These are phyloP conservation scores for Acer yangbiense DNA, from an alignment of 345 rosid species.

Conservation along the genomic window DNA sequence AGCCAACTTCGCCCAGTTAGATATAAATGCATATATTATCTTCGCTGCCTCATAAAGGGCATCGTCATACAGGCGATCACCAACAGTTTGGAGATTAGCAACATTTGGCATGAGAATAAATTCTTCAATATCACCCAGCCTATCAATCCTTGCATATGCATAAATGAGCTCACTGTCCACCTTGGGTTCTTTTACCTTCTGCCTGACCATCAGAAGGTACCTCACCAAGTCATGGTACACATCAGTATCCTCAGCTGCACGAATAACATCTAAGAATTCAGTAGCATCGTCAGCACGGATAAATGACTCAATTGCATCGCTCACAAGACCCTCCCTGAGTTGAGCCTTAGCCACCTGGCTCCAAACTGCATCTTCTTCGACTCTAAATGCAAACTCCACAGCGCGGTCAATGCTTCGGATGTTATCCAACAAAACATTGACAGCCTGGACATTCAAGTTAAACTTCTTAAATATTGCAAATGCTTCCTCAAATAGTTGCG, in stretches of 20 bases:
- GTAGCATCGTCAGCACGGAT: constrained; percentile 94
- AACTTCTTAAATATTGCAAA: constrained; percentile 85
- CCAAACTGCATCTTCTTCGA: constrained; percentile 98
- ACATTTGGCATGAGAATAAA: constrained; percentile 98
- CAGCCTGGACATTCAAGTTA: constrained; percentile 78
- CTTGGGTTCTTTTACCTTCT: constrained; percentile 92
- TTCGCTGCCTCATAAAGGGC: constrained; percentile 93
- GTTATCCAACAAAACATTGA: constrained; percentile 67
- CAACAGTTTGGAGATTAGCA: constrained; percentile 92
- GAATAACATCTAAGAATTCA: constrained; percentile 76
- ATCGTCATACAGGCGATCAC: constrained; percentile 92
- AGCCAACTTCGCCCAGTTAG: constrained; percentile 99
- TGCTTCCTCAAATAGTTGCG: constrained; percentile 84
- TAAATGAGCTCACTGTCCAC: constrained; percentile 94
- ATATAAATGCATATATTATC: constrained; percentile 87
- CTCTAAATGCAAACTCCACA: constrained; percentile 95
- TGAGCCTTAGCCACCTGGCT: constrained; percentile 97
- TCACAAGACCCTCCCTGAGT: constrained; percentile 90
- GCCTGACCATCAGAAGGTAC: constrained; percentile 97
- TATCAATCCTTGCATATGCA: constrained; percentile 97
- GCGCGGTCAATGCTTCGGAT: constrained; percentile 79
- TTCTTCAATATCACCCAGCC: constrained; percentile 86
- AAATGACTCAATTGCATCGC: constrained; percentile 95
- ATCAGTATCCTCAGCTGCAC: constrained; percentile 71
- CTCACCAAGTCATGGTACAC: constrained; percentile 92